These are phyloP conservation scores for Cytospora paraplurivora DNA, from an alignment of 2,329 filamentous ascomycete species.

Conservation along the genomic window DNA sequence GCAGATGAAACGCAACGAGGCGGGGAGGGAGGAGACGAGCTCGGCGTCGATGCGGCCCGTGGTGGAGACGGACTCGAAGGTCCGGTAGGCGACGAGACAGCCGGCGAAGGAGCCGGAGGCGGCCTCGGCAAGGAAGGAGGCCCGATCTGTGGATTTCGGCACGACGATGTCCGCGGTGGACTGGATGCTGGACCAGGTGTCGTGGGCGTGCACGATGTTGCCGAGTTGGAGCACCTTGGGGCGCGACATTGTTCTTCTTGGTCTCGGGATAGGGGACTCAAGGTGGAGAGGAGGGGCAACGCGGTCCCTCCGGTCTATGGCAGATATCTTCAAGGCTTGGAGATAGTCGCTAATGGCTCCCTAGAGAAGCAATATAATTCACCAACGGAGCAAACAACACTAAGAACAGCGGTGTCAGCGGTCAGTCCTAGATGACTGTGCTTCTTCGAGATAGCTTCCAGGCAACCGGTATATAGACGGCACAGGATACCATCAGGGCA, in stretches of 20 bases:
- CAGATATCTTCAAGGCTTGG: no score
- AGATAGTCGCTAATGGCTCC: no score
- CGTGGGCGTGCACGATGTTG: slow-evolving; percentile 63
- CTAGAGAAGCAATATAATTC: no score
- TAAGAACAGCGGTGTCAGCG: no score
- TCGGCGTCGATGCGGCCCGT: slow-evolving; percentile 74
- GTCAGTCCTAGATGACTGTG: neutral
- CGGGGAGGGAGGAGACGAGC: slow-evolving; percentile 60
- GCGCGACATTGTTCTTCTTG: slow-evolving; percentile 22
- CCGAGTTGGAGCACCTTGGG: slow-evolving; percentile 66
- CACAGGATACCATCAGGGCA: neutral
- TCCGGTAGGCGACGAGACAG: slow-evolving; percentile 68
- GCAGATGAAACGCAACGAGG: slow-evolving; percentile 58
- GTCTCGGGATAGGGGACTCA: neutral
- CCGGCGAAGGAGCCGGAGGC: slow-evolving; percentile 66
- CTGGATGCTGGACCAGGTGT: slow-evolving; percentile 53
- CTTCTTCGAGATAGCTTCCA: neutral
- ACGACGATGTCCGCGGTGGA: slow-evolving; percentile 69
- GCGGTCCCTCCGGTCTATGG: no score
- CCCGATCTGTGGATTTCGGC: slow-evolving; percentile 62
- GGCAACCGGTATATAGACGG: neutral
- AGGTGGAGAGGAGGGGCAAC: no score
- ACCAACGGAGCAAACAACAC: no score
- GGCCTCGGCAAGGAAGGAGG: slow-evolving; percentile 70
- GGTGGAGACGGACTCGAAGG: slow-evolving; percentile 63